Evolutionary conservation across 768 basidiomycete species (phyloP).

Genomic region (Hydnum rufescens): DNA sequence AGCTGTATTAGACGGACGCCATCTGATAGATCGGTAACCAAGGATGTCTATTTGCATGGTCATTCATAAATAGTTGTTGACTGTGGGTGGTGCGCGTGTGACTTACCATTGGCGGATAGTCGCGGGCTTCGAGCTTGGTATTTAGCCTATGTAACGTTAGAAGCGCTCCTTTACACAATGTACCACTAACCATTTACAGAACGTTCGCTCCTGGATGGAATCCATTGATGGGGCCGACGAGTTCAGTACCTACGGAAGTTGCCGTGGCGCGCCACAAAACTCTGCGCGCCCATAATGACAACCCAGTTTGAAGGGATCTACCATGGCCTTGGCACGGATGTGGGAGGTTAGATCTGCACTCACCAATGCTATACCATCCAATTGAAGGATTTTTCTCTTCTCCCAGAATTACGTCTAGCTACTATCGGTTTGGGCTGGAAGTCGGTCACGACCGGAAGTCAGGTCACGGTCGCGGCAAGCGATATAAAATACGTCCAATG

Average conservation of each 20-base stretch:
- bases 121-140: conserved; percentile 73
- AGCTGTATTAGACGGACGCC: conserved; percentile 91
- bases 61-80: no score
- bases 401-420: conserved; percentile 47
- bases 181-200: conserved; percentile 63
- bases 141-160: conserved; percentile 50
- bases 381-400: not conserved
- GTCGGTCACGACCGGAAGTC: conserved; percentile 31
- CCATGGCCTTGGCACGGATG: conserved; percentile 45
- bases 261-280: no score
- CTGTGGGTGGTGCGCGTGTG: not conserved
- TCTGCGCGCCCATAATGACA: conserved; percentile 26
- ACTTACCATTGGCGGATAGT: conserved; percentile 55
- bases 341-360: conserved; percentile 45
- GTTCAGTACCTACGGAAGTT: not conserved
- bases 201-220: conserved; percentile 46
- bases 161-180: conserved; percentile 3
- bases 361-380: not conserved
- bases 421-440: conserved; percentile 89
- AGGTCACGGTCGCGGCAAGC: conserved; percentile 39
- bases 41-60: conserved; percentile 37
- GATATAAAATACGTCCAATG: conserved; percentile 83
- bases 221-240: not conserved
- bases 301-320: conserved; percentile 79
- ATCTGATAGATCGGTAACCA: conserved; percentile 81